Evolutionary conservation across 2,329 filamentous ascomycete genomes (phyloP), one percentile per base, ranked within the genome.

Genomic region (Diplocarpon mali): DNA sequence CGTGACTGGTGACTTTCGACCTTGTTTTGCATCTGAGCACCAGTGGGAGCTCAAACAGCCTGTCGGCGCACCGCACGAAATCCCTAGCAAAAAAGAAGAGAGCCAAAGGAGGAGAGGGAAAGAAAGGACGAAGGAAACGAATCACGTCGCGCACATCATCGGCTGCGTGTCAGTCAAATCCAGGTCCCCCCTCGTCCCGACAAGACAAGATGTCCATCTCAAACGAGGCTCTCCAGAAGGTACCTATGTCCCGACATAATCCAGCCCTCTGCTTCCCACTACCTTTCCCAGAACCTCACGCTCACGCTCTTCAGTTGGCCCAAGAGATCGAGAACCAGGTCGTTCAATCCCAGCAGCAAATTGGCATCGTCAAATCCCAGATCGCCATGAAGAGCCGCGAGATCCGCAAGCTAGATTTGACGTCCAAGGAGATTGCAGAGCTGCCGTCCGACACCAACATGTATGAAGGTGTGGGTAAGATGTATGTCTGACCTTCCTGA

Each of bases 391-490:
- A 94, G 67, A 85, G 90, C 64, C 80, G 89, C 47, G 90, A 96
- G 62, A 80, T 84, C 61, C 86, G 92, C 36, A 79, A 95, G 67
- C 73, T 93, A 35, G 85, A 94, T 64, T 70, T 98, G 53, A 96
- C 90, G 2, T 75, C 83, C 30, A 85, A 75, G 52, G 92, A 98
- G 66, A 72, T 96, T 40, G 75, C 78, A n/a, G 73, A 77, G 6
- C 67, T 98, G 49, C 83, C 88, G 3, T 63, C 75, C 14, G 76
- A 82, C 38, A 92, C 87, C 0, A 81, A 81, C 28, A 78, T 95
- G 24, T 98, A 96, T 59, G 90, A 96, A 67, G 90, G 90, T 5
- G 83, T 96, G 10, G 92, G 92, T 41, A 98, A 96, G 69, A 96
- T 98, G 92, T 95, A 66, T 59, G 80, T 36, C 29, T 27, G 20